Evolutionary conservation across 495 filamentous ascomycete genomes (phyloP), one percentile per base, ranked within the genome.

Genomic region (Aspergillus baeticus): DNA sequence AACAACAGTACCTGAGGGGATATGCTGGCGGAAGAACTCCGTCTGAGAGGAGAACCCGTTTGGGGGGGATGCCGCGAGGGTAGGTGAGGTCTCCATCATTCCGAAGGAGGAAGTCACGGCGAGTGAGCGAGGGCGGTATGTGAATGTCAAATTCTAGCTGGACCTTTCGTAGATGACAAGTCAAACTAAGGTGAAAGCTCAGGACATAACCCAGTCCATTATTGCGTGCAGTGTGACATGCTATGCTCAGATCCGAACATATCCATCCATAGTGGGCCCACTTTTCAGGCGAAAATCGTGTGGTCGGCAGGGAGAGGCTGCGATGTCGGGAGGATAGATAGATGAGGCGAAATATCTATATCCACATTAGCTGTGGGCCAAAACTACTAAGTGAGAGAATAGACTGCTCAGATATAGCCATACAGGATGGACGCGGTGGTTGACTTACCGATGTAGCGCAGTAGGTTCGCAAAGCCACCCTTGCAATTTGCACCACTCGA

Each of bases 241-340:
- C 8, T 23, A 31, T 46, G 56, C 58, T 62, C 56, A 60, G 17
- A 52, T 50, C 41, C 54, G 55, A 50, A 50, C 50, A 34, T 49
- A 41, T 59, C 38, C 41, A 58, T 55, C 48, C 65, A 64, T 64
- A 50, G 61, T 61, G 62, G 65, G 60, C 39, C 58, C 62, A 51
- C 36, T 57, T 18, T 55, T 61, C 49, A 60, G 29, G 20, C 26
- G 38, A 50, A 50, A 44, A 53, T 46, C 50, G 54, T 53, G 53
- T 52, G 38, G 35, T 23, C 41, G 58, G 55, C 15, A 55, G 34
- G 39, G 45, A 51, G 36, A 52, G 57, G 53, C 62, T 57, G 38
- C 45, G 54, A 21, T 37, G 29, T 43, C 15, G 50, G 59, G 48
- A 51, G 29, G 50, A 37, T 29, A 46, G 51, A 60, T 55, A 51